These are phyloP conservation scores for Bryum argenteum DNA, from an alignment of 225 moss, liverwort and hornwort species.

Conservation along the genomic window DNA sequence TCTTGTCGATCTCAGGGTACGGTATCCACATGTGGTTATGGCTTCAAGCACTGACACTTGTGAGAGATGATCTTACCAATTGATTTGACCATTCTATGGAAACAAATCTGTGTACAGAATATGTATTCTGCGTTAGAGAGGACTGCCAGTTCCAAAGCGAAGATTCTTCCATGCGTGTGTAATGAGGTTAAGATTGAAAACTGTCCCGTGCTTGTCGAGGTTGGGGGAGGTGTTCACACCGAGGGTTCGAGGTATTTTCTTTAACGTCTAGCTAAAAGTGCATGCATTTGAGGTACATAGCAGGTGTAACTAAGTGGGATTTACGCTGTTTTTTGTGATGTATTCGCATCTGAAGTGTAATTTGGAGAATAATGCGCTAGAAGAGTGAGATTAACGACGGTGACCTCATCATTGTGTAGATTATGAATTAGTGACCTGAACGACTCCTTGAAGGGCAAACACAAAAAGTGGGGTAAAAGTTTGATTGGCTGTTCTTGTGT, in stretches of 20 bases:
- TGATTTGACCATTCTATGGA: neutral
- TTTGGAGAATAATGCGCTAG: neutral
- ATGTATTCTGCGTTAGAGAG: constrained; percentile 36
- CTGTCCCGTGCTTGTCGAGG: neutral
- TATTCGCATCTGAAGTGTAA: neutral
- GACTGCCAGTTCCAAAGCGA: constrained; percentile 34
- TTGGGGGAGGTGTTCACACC: neutral
- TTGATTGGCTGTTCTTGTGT: constrained; percentile 26
- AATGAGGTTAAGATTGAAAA: neutral
- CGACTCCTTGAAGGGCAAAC: neutral
- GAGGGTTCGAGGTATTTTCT: constrained; percentile 8
- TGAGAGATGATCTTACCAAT: neutral
- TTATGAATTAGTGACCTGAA: neutral
- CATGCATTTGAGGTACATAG: neutral
- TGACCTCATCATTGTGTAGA: neutral
- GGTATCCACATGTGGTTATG: neutral
- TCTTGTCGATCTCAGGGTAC: too few relatives aligned
- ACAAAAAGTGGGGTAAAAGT: neutral
- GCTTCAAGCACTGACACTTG: neutral
- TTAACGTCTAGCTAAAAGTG: neutral
- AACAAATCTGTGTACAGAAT: constrained; percentile 22
- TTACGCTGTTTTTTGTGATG: neutral
- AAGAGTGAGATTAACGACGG: neutral
- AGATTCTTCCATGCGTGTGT: constrained; percentile 38
- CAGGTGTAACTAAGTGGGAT: neutral